Conservation (phyloP, 2,329 filamentous ascomycete species). For the Aureobasidium leucospermi region DNA sequence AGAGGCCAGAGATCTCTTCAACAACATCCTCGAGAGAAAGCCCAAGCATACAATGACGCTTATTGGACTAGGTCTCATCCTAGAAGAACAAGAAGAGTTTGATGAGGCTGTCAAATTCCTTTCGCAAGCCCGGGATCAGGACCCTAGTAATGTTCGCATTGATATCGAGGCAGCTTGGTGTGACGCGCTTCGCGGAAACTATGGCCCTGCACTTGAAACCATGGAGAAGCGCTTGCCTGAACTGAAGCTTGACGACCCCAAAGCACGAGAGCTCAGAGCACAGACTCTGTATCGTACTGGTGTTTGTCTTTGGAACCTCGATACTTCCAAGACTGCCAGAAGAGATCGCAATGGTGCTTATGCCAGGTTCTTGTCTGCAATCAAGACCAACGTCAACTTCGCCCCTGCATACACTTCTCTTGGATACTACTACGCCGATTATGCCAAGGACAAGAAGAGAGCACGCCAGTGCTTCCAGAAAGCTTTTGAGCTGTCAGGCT, state of each 20-base stretch:
- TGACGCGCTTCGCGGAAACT: constrained; percentile 73
- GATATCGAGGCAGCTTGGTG: constrained; percentile 89
- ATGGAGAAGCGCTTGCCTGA: constrained; percentile 62
- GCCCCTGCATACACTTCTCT: constrained; percentile 88
- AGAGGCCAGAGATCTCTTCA: constrained; percentile 81
- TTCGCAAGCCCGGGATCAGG: constrained; percentile 63
- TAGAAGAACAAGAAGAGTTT: constrained; percentile 89
- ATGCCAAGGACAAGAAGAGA: constrained; percentile 76
- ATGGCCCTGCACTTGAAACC: constrained; percentile 58
- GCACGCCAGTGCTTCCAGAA: constrained; percentile 94
- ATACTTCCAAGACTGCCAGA: constrained; percentile 64
- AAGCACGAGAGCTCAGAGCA: constrained; percentile 65
- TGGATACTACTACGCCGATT: constrained; percentile 85
- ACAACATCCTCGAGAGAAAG: constrained; percentile 70
- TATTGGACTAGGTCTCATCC: constrained; percentile 83
- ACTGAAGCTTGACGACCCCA: constrained; percentile 54
- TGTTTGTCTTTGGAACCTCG: constrained; percentile 76
- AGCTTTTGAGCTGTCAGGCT: constrained; percentile 82
- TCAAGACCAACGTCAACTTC: constrained; percentile 81
- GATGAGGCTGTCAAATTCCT: constrained; percentile 74
- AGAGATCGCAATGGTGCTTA: constrained; percentile 80
- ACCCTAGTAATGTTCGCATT: constrained; percentile 68
- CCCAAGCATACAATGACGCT: constrained; percentile 70
- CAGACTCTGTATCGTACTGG: constrained; percentile 83
- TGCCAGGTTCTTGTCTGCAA: constrained; percentile 68